phyloP scores from a whole-genome alignment of 805 yeast genomes.

The Candida michaelii region DNA sequence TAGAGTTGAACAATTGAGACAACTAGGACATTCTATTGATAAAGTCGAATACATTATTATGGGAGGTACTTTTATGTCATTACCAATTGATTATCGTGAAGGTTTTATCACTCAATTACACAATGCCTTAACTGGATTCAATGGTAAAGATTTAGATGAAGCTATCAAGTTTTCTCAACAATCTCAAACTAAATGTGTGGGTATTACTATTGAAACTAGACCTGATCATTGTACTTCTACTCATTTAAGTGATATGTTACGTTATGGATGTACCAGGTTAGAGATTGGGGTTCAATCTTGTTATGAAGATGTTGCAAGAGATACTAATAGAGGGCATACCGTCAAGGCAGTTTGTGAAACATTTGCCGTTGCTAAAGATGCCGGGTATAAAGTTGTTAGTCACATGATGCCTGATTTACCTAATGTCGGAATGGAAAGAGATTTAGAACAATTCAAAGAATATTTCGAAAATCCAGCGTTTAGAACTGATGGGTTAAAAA shows the following conservation, averaged over 20 bases:
- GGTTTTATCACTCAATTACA: conserved; percentile 85
- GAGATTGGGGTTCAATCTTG: conserved; percentile 98
- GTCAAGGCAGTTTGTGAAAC: conserved; percentile 96
- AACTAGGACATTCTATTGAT: conserved; percentile 93
- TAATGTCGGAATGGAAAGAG: conserved; percentile 98
- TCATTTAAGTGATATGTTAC: conserved; percentile 91
- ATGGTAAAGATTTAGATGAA: conserved; percentile 84
- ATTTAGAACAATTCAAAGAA: conserved; percentile 91
- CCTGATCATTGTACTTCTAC: conserved; percentile 98
- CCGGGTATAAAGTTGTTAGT: conserved; percentile 95
- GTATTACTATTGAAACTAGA: conserved; percentile 96
- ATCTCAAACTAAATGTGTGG: conserved; percentile 94
- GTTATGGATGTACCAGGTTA: conserved; percentile 93
- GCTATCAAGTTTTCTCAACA: conserved; percentile 90
- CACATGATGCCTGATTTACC: conserved; percentile 99
- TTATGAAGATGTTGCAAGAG: conserved; percentile 97
- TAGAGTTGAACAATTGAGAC: conserved; percentile 91
- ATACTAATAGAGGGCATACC: conserved; percentile 97
- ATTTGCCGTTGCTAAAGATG: conserved; percentile 93
- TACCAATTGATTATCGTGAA: conserved; percentile 88
- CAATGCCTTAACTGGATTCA: conserved; percentile 91
- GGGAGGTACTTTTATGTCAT: conserved; percentile 99
- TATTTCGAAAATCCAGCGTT: conserved; percentile 96
- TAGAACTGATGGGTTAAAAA: conserved; percentile 93
- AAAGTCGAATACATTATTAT: conserved; percentile 96